phyloP scores from a whole-genome alignment of 192 early-diverging fungal genomes.

The Bifiguratus adelaidae region DNA sequence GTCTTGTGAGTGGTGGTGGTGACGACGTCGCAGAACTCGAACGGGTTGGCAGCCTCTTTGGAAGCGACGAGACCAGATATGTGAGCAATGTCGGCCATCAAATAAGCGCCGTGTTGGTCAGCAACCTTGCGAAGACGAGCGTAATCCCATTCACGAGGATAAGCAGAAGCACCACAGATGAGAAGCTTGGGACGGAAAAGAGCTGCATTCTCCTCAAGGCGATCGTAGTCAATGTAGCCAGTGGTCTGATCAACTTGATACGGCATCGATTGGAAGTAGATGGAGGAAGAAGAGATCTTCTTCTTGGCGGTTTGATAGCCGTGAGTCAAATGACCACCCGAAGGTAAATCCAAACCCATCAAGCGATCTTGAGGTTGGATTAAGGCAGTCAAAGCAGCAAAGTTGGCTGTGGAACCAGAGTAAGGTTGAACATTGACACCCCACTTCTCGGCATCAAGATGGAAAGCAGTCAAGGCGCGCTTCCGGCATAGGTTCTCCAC shows the following conservation, averaged over 20 bases:
- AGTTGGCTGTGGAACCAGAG: conserved; percentile 99
- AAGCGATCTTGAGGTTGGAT: conserved; percentile 95
- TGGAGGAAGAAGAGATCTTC: conserved; percentile 98
- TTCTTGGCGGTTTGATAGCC: conserved; percentile 99
- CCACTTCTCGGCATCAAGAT: conserved; percentile 83
- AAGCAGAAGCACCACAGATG: conserved; percentile 98
- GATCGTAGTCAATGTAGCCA: conserved; percentile 91
- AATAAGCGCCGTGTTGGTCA: conserved; percentile 90
- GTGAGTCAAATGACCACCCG: conserved; percentile 99
- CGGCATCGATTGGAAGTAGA: conserved; percentile 99
- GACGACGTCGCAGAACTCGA: conserved; percentile 96
- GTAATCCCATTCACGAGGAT: conserved; percentile 99
- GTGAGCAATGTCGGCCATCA: conserved; percentile 99
- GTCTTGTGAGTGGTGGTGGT: conserved; percentile 99
- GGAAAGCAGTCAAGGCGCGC: conserved; percentile 91
- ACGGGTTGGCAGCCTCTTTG: conserved; percentile 85
- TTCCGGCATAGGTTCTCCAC: conserved; percentile 93
- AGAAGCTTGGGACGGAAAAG: conserved; percentile 97
- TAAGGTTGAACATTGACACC: conserved; percentile 99
- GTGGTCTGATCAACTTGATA: conserved; percentile 88
- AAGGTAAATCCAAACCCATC: conserved; percentile 99
- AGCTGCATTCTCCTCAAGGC: conserved; percentile 83
- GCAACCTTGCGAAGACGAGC: conserved; percentile 92
- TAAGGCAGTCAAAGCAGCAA: conserved; percentile 92
- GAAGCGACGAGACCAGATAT: conserved; percentile 93